Base-by-base conservation (phyloP, 163 green algal species). In the Chlorella variabilis region DNA sequence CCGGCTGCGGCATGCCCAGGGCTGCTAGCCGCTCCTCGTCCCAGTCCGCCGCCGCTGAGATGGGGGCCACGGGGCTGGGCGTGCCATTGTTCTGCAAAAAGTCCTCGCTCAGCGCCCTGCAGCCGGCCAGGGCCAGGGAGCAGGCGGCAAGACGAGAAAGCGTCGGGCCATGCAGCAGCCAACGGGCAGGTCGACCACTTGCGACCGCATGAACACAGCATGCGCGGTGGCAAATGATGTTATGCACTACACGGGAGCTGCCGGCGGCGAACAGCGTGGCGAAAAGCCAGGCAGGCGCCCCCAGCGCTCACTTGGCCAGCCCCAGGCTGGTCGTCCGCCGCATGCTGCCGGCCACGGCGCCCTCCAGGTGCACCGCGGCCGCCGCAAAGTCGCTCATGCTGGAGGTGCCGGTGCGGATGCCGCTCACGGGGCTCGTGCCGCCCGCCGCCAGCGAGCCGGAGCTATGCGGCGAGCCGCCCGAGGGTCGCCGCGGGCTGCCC, bases 311-410 rank as follows among this genome's bases (percentile, higher is more conserved):
- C 77, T 70, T 87, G 36, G 83, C 83, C 63, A 87, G 77, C 11
- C 77, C 83, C 65, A 86, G 23, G 62, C 75, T 85, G 45, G 74
- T 80, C 20, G 70, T 31, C 31, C 80, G 59, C 42, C 84, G 71
- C 74, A 89, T 88, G 25, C 39, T 73, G n/a, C 23, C 62, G 33
- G n/a, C n/a, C n/a, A n/a, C n/a, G n/a, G 49, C 18, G 15, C 48
- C 67, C 38, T 80, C 67, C 45, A 90, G 54, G 71, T 87, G 86
- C 29, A 78, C 61, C n/a, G 86, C 86, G 27, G 85, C 84, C 17
- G 66, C 63, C 6, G 62, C 51, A 67, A 87, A 88, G 29, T 90
- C 84, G 56, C 73, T 80, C 27, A 59, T 45, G 39, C 51, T 63
- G 0, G 81, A 78, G 8, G 68, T 61, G 18, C 38, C 67, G 0